Percentiles rank a stretch among this genome's conserved stretches.
phyloP scores from a whole-genome alignment of 75 land plant species.

The Isoetes taiwanensis region DNA sequence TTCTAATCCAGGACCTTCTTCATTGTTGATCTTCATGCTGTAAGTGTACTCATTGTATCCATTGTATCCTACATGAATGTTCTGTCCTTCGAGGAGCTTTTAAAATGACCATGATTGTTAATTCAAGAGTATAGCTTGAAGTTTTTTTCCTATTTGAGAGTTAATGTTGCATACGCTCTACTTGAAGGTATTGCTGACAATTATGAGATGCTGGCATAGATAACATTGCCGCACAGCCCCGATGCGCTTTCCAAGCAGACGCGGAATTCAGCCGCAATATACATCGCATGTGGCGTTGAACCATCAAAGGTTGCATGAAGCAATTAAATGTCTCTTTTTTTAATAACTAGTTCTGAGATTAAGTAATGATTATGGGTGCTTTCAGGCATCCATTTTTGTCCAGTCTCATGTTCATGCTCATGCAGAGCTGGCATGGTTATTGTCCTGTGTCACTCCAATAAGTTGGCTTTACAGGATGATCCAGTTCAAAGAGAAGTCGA shows the following conservation, averaged over 20 bases:
- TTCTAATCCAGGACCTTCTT: conserved; percentile 67
- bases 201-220: too few species aligned
- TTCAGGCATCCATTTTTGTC: conserved; percentile 88
- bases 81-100: too few species aligned
- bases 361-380: too few species aligned
- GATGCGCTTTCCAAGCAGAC: conserved; percentile 58
- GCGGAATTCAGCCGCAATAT: conserved; percentile 75
- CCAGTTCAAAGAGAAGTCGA: conserved; percentile 94
- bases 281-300: conserved; percentile 95
- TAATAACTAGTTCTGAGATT: too few species aligned
- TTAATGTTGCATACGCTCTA: too few species aligned
- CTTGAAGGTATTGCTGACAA: too few species aligned
- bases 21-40: conserved; percentile 97
- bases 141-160: too few species aligned
- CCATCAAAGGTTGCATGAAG: conserved; percentile 68
- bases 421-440: conserved; percentile 84
- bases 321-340: too few species aligned
- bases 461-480: conserved; percentile 89
- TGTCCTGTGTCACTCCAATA: conserved; percentile 79
- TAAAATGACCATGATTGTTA: too few species aligned
- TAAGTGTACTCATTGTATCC: conserved; percentile 12
- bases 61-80: too few species aligned
- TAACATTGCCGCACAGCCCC: conserved; percentile 71
- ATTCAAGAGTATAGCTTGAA: too few species aligned
- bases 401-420: conserved; percentile 94